Evolutionary conservation across 495 filamentous ascomycete species (phyloP).

Genomic region (Penicillium odoratum): DNA sequence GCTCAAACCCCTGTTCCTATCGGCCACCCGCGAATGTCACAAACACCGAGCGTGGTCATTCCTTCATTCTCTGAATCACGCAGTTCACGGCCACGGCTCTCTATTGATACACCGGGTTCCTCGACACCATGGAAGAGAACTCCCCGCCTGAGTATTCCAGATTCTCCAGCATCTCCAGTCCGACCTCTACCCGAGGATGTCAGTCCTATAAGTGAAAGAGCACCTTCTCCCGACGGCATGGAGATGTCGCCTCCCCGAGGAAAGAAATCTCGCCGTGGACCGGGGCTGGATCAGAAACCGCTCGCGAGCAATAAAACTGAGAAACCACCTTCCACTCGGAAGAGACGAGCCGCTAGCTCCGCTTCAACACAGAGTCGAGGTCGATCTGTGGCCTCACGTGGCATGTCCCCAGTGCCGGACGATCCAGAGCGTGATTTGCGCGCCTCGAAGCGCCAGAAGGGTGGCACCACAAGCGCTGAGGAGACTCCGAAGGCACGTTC

Average conservation of each 20-base stretch:
- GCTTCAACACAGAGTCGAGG: constrained; percentile 59
- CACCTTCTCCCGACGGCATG: constrained; percentile 41
- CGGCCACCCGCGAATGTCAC: constrained; percentile 22
- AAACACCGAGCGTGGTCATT: constrained; percentile 32
- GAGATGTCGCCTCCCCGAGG: constrained; percentile 36
- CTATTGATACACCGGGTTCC: constrained; percentile 47
- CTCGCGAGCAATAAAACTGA: constrained; percentile 35
- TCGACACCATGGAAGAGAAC: constrained; percentile 52
- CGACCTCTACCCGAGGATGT: constrained; percentile 51
- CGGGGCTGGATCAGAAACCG: constrained; percentile 25
- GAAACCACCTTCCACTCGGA: constrained; percentile 31
- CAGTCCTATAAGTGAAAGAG: constrained; percentile 55
- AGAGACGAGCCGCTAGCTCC: constrained; percentile 51
- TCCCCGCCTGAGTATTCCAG: constrained; percentile 37
- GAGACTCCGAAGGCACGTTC: constrained; percentile 30
- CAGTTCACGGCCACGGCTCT: constrained; percentile 36
- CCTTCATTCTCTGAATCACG: constrained; percentile 29
- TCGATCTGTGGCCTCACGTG: constrained; percentile 57
- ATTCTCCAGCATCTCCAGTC: constrained; percentile 46
- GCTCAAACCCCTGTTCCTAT: constrained; percentile 29
- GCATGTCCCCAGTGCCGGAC: constrained; percentile 47
- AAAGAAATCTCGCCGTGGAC: constrained; percentile 22
- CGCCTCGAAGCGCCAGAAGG: constrained; percentile 51
- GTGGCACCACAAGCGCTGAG: constrained; percentile 30
- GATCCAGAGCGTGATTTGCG: constrained; percentile 44